Base-by-base conservation (phyloP, 495 filamentous ascomycete genomes). In the Lophiotrema nucula region DNA sequence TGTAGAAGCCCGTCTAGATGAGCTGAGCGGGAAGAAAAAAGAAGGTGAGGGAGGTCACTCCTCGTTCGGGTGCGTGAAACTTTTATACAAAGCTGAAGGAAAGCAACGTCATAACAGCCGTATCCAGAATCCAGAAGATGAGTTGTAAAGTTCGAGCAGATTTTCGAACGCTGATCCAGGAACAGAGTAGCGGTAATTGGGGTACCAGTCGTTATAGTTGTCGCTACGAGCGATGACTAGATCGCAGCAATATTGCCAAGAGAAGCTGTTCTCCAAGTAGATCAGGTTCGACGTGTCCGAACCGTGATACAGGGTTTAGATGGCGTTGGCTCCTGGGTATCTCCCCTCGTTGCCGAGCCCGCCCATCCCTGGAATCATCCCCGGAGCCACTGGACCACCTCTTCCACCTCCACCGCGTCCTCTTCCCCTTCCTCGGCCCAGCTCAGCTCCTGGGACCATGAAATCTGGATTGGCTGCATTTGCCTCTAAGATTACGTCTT, bases 381-480 rank as follows among this genome's bases (percentile, higher is more conserved):
- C 49, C 4, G 49, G 49, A 6, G 2, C 48, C 39, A 53, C 38
- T 48, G 22, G 13, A 22, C 47, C 39, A 6, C 60, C 56, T 53
- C 54, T 35, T 25, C 49, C 15, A 11, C 44, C 46, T 24, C 62
- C n/a, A 28, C 42, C 47, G 11, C 58, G 35, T 38, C 59, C 54
- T 31, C 55, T 18, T 25, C 60, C 53, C 45, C 58, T 37, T 19
- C 60, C 50, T 16, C 63, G 28, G 12, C 63, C 57, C 19, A 60
- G 44, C 21, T 49, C 52, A 2, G 49, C 62, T 21, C 65, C 61
- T 21, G 66, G 66, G 13, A 69, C 13, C 16, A 64, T 37, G 38
- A 69, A 69, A 27, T 69, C 66, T 1, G 66, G 66, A 41, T 69
- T 69, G 3, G 50, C 60, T 10, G 53, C 64, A 28, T 64, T 68